These are phyloP conservation scores for Leonotis leonurus DNA, from an alignment of 257 asterid genomes.

Conservation along the genomic window DNA sequence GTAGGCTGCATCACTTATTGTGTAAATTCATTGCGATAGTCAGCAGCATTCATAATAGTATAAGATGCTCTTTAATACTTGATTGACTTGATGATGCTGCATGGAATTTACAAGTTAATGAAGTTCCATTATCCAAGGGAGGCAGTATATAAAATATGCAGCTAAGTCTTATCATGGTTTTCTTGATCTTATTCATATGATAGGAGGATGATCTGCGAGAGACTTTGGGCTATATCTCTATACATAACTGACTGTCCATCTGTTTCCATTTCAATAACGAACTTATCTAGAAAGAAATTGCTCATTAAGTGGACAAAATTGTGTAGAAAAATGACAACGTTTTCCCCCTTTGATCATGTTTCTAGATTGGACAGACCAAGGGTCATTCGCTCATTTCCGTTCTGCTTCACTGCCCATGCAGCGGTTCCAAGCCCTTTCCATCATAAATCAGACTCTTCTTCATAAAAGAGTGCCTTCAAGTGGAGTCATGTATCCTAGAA, in stretches of 20 bases:
- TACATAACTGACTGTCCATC: neutral
- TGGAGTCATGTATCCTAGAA: slow-evolving; percentile 19
- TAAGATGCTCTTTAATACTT: no score
- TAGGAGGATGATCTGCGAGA: neutral
- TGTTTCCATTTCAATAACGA: neutral
- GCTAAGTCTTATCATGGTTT: neutral
- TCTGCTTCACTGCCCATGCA: slow-evolving; percentile 60
- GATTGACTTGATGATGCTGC: neutral
- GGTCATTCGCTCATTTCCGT: slow-evolving; percentile 30
- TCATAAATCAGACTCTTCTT: slow-evolving; percentile 45
- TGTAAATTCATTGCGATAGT: no score
- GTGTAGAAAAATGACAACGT: slow-evolving; percentile 3
- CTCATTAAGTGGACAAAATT: no score
- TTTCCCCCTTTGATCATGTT: neutral
- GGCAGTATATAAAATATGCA: neutral
- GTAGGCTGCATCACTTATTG: no score
- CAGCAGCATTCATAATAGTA: no score
- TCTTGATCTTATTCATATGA: neutral
- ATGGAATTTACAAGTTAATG: no score
- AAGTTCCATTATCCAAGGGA: no score
- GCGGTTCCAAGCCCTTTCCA: slow-evolving; percentile 60
- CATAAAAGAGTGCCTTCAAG: slow-evolving; percentile 38
- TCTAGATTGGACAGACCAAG: slow-evolving; percentile 58
- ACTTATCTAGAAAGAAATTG: neutral
- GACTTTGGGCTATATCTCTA: neutral